Evolutionary conservation across 164 flowering plant species (phyloP).

Genomic region (Aristolochia fimbriata): DNA sequence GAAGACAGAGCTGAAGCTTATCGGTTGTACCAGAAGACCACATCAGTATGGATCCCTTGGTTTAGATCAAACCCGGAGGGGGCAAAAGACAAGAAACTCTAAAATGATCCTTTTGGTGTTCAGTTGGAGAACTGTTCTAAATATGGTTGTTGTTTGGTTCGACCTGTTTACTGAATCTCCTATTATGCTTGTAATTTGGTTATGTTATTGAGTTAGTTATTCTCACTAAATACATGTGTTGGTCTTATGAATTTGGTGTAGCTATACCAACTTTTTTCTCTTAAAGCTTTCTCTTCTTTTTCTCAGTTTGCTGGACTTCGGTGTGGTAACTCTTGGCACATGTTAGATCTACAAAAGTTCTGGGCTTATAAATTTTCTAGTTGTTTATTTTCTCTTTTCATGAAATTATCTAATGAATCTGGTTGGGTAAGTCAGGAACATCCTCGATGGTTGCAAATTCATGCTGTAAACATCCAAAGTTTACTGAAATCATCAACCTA

Average conservation of each 20-base stretch:
- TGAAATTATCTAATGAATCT: no score
- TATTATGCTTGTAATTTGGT: conserved; percentile 3
- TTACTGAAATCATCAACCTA: no score
- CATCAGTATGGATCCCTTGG: conserved; percentile 97
- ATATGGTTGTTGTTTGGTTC: neutral
- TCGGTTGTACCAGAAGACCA: conserved; percentile 63
- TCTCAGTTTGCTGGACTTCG: no score
- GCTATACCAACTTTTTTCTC: neutral
- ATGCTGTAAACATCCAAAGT: no score
- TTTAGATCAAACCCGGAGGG: conserved; percentile 42
- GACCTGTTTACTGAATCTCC: neutral
- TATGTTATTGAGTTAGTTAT: neutral
- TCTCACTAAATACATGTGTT: neutral
- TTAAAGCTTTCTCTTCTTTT: neutral
- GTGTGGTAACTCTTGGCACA: no score
- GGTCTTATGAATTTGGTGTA: neutral
- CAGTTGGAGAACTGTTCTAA: neutral
- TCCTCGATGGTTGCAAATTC: no score
- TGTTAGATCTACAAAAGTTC: no score
- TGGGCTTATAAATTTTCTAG: no score
- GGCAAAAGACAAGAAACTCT: conserved; percentile 36
- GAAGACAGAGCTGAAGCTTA: conserved; percentile 67
- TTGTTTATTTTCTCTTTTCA: no score
- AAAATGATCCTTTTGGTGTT: conserved; percentile 11
- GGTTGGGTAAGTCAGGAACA: no score